Percentiles rank a stretch among this genome's conserved stretches.
Conservation (phyloP, 352 stramenopile species). For the Phytophthora colocasiae region DNA sequence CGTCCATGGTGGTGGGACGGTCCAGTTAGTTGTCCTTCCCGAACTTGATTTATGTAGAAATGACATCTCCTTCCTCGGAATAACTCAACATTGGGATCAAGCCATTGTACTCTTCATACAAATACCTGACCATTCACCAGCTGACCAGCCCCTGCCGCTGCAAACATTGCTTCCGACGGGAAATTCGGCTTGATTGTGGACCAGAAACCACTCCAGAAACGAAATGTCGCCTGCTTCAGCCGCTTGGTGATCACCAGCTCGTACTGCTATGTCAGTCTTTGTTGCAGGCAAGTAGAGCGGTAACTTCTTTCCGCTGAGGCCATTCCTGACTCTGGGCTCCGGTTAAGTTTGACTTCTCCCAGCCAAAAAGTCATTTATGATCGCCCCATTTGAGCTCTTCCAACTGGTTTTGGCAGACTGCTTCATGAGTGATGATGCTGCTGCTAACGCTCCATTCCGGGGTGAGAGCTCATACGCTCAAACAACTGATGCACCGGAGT, state of each 20-base stretch:
- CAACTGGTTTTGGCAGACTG: neutral
- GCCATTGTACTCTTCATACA: neutral
- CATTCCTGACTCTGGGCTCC: neutral
- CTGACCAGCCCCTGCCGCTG: neutral
- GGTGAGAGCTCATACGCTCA: neutral
- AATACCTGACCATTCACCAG: neutral
- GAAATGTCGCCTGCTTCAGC: too few relatives aligned
- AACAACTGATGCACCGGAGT: neutral
- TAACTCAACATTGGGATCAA: neutral
- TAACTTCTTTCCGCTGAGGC: neutral
- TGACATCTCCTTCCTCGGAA: neutral
- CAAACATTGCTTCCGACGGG: neutral
- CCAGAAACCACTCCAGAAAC: too few relatives aligned
- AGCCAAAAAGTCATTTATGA: neutral
- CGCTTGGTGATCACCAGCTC: neutral
- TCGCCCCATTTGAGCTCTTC: neutral
- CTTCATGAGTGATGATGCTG: neutral
- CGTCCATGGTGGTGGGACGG: neutral
- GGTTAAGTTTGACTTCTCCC: neutral
- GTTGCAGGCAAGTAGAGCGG: neutral
- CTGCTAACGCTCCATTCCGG: neutral
- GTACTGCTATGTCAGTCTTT: neutral
- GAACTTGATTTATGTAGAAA: neutral
- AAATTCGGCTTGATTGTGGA: neutral
- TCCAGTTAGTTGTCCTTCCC: neutral